Base-by-base conservation (phyloP, 805 yeast genomes). In the Candida orba region DNA sequence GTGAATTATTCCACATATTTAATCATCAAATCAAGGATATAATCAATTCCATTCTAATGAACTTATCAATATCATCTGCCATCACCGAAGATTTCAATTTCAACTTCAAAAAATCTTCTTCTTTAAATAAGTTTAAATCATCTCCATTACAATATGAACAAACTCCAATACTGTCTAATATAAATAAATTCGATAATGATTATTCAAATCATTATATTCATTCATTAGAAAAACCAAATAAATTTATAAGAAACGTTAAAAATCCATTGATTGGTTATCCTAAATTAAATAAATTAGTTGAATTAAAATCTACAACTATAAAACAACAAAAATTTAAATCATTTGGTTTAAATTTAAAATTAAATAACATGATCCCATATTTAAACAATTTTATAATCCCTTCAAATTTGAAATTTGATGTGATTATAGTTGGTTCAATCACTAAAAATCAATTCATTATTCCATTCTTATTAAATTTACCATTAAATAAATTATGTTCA, bases 341-440 rank as follows among this genome's bases (percentile, higher is more conserved):
- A 0, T 83, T 72, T 53, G 95, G 96, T 1, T 69, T 73, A 8
- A 68, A 83, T 37, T 73, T 76, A 3, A 62, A 67, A 14, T 67
- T 68, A 10, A 72, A 73, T 29, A 65, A 75, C 42, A 79, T 88
- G 61, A 68, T 78, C 7, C 73, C 74, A 1, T 71, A 74, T 0
- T 65, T 90, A 45, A 72, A 75, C 45, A 57, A 61, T 18, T 84
- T 95, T 95, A 76, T 78, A 29, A 60, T 64, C 10, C 12, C 18
- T 15, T 66, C 67, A 17, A 76, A 79, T 44, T 56, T 85, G 33
- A 77, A 76, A 47, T 91, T 90, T 62, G 96, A 90, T 59, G 95
- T 88, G 10, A 84, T 91, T 13, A 87, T 91, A 95, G 78, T 90
- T 43, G 95, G 95, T 1, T 91, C 93, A 3, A 68, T 91, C 40